Conservation (phyloP, 2,329 filamentous ascomycete species). For the Cercospora sesami region DNA sequence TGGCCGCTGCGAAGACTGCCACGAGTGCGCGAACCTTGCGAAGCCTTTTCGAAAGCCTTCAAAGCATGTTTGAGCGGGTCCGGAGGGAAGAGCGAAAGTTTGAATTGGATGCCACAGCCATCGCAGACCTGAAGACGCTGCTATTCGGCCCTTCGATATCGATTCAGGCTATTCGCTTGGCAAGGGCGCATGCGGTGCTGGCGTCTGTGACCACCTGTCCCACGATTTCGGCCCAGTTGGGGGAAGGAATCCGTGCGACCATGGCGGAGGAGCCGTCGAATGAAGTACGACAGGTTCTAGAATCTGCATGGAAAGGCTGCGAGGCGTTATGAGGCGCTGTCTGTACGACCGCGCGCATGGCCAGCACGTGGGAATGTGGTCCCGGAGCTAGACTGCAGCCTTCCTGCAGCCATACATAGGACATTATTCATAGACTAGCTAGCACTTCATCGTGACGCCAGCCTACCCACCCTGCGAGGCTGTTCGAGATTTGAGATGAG, state of each 20-base stretch:
- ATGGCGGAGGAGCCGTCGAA: slow-evolving; percentile 22
- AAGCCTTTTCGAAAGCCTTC: slow-evolving; percentile 30
- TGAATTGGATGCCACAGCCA: slow-evolving; percentile 15
- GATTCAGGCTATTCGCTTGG: slow-evolving; percentile 35
- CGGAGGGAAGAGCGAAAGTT: slow-evolving; percentile 16
- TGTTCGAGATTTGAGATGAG: neutral
- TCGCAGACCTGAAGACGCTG: slow-evolving; percentile 26
- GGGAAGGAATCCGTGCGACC: slow-evolving; percentile 24
- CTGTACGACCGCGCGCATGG: slow-evolving; percentile 11
- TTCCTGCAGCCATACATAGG: neutral
- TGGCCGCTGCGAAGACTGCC: slow-evolving; percentile 23
- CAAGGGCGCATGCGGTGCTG: slow-evolving; percentile 34
- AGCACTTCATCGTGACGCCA: neutral
- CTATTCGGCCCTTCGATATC: slow-evolving; percentile 32
- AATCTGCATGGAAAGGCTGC: slow-evolving; percentile 5
- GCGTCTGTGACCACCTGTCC: slow-evolving; percentile 27
- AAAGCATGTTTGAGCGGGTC: slow-evolving; percentile 19
- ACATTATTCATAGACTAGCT: neutral
- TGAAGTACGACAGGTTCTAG: slow-evolving; percentile 16
- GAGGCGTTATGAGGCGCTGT: slow-evolving; percentile 3
- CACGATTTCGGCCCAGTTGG: slow-evolving; percentile 20
- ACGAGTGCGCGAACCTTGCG: slow-evolving; percentile 23
- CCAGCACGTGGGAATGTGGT: slow-evolving; percentile 5
- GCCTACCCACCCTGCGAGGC: neutral
- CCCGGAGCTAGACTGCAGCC: slow-evolving; percentile 6